Base-by-base conservation (phyloP, 257 asterid species). In the Linderniella brevidens region DNA sequence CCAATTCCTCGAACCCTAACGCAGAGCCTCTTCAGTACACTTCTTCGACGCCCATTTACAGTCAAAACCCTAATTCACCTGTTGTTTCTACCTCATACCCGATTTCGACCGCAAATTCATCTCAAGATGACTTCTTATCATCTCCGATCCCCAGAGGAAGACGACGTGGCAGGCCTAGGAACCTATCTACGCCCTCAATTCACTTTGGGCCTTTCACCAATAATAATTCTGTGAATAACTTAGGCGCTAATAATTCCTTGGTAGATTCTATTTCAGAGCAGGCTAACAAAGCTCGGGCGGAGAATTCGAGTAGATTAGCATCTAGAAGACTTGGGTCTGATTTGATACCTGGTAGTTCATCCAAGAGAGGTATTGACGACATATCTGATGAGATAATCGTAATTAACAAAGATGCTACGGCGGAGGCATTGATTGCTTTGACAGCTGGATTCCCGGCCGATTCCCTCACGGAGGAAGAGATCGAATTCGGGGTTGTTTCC, bases 371-470 rank as follows among this genome's bases (percentile, higher is more conserved):
- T 43, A 62, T 56, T 37, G 67, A 64, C 37, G 93, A 75, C 58
- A 62, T 69, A 45, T 75, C 73, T 0, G 97, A 90, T 46, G 98
- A 90, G 69, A 90, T 90, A 52, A 85, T 90, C 37, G 98, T 90
- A 58, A 85, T 90, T 58, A 90, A 81, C 36, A 82, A 73, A 63
- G 94, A 81, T 39, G 93, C 96, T 38, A 85, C 94, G 0, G 62
- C 85, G 1, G 96, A 90, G 71, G 98, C 98, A 0, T 71, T 79
- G 68, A 81, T 73, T 50, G 98, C 98, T 4, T 68, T 90, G 44
- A 72, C 92, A 1, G 79, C 92, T 3, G 96, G 98, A 1, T 90
- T 90, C 60, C 98, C 98, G 3, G 96, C 93, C 9, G 98, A 90
- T 67, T 76, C 82, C 5, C 76, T 90, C 3, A 90, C 94, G 3